A percentile compares a stretch with the other conserved stretches of the same genome.
phyloP scores from a whole-genome alignment of 768 basidiomycete genomes.

The Psilocybe tampanensis region DNA sequence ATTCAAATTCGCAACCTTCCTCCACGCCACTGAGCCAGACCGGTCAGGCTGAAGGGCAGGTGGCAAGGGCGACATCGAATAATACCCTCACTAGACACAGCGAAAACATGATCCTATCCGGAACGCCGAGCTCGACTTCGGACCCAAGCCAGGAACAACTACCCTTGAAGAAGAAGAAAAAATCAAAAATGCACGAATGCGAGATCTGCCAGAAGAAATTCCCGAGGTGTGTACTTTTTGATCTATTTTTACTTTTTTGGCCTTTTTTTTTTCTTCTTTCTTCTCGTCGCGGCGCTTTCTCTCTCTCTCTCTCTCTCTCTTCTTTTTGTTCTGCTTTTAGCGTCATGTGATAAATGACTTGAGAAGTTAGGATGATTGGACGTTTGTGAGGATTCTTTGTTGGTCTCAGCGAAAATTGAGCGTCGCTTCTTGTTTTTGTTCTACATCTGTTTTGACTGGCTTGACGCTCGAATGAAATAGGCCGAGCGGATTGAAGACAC shows the following conservation, averaged over 20 bases:
- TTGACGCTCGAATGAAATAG: slow-evolving; percentile 25
- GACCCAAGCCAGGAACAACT: not conserved
- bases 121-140: not conserved
- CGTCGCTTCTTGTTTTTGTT: not conserved
- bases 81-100: not conserved
- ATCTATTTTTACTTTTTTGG: too few species aligned
- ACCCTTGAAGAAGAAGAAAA: slow-evolving; percentile 43
- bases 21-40: not conserved
- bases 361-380: not conserved
- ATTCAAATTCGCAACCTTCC: not conserved
- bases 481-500: slow-evolving; percentile 57
- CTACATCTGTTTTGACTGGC: not conserved
- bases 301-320: not conserved
- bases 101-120: not conserved
- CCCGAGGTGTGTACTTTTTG: slow-evolving; percentile 38
- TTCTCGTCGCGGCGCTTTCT: not conserved
- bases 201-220: slow-evolving; percentile 52
- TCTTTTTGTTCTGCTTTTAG: not conserved
- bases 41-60: not conserved
- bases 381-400: not conserved
- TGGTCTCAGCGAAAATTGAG: not conserved
- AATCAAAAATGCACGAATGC: slow-evolving; percentile 58
- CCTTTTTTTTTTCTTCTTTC: not conserved
- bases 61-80: not conserved
- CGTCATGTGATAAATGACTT: not conserved